Evolutionary conservation across 352 stramenopile species (phyloP).

Genomic region (Pythium oligandrum): DNA sequence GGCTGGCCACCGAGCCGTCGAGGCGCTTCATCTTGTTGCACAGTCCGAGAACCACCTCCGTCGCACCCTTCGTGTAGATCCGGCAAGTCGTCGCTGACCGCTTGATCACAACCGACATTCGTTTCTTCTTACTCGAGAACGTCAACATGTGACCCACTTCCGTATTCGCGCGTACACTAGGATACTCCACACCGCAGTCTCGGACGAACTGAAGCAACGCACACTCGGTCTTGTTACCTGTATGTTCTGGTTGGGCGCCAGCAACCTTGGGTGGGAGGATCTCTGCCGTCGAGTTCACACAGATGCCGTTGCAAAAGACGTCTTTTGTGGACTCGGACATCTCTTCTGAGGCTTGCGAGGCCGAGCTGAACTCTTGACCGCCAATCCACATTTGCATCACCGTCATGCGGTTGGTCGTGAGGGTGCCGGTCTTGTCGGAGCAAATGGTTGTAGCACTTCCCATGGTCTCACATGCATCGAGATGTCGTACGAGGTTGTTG

Average conservation of each 20-base stretch:
- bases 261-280: slow-evolving; percentile 49
- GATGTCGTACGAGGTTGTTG: slow-evolving; percentile 87
- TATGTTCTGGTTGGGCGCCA: slow-evolving; percentile 62
- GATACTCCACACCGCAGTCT: slow-evolving; percentile 67
- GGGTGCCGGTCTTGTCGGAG: slow-evolving; percentile 97
- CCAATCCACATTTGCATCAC: slow-evolving; percentile 88
- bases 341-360: slow-evolving; percentile 36
- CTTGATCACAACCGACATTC: slow-evolving; percentile 74
- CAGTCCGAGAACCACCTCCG: slow-evolving; percentile 66
- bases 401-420: slow-evolving; percentile 98
- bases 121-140: slow-evolving; percentile 81
- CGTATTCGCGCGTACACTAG: slow-evolving; percentile 35
- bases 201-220: slow-evolving; percentile 67
- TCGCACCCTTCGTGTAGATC: slow-evolving; percentile 76
- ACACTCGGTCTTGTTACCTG: slow-evolving; percentile 81
- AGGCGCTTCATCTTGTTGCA: slow-evolving; percentile 65
- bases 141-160: slow-evolving; percentile 75
- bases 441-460: slow-evolving; percentile 95
- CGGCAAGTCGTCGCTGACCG: slow-evolving; percentile 37
- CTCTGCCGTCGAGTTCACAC: slow-evolving; percentile 71
- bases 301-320: slow-evolving; percentile 66
- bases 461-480: slow-evolving; percentile 91
- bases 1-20: slow-evolving; percentile 48
- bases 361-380: slow-evolving; percentile 48
- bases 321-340: slow-evolving; percentile 63